phyloP scores from a whole-genome alignment of 352 stramenopile species.

The Phytophthora colocasiae region DNA sequence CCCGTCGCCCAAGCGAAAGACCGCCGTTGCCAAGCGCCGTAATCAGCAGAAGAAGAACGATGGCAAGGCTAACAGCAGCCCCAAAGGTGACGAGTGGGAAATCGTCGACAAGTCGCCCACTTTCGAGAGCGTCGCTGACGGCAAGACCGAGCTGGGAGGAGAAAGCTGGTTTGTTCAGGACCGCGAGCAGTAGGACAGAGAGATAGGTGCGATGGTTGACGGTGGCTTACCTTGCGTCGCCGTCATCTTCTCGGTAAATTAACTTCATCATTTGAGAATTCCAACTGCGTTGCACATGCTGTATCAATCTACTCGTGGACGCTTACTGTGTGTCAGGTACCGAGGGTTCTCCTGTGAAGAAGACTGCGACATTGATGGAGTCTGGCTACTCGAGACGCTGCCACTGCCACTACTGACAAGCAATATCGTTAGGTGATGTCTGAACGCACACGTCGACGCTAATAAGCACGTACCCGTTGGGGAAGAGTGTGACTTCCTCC shows the following conservation, averaged over 20 bases:
- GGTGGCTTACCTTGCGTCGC: conserved; percentile 7
- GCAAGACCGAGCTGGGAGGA: conserved; percentile 50
- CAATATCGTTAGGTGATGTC: neutral
- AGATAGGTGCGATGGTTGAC: neutral
- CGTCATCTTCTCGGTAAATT: conserved; percentile 32
- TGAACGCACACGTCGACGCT: neutral
- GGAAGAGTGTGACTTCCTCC: conserved; percentile 43
- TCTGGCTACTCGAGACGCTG: conserved; percentile 20
- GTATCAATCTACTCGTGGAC: conserved; percentile 45
- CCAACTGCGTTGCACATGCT: conserved; percentile 3
- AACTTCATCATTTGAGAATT: conserved; percentile 36
- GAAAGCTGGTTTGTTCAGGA: conserved; percentile 69
- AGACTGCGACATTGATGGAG: conserved; percentile 38
- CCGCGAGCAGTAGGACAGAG: conserved; percentile 28
- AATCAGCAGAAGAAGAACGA: conserved; percentile 39
- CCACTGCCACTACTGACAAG: conserved; percentile 12
- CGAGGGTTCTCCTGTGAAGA: conserved; percentile 60
- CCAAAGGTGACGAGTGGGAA: conserved; percentile 79
- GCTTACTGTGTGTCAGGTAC: conserved; percentile 74
- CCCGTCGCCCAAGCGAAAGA: conserved; percentile 40
- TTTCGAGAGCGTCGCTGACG: conserved; percentile 59
- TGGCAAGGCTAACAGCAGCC: conserved; percentile 44
- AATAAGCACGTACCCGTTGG: conserved; percentile 19
- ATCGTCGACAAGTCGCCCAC: conserved; percentile 83
- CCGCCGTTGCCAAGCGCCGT: conserved; percentile 20